phyloP scores from a whole-genome alignment of 2,329 filamentous ascomycete species.

The Cucurbitaria berberidis region DNA sequence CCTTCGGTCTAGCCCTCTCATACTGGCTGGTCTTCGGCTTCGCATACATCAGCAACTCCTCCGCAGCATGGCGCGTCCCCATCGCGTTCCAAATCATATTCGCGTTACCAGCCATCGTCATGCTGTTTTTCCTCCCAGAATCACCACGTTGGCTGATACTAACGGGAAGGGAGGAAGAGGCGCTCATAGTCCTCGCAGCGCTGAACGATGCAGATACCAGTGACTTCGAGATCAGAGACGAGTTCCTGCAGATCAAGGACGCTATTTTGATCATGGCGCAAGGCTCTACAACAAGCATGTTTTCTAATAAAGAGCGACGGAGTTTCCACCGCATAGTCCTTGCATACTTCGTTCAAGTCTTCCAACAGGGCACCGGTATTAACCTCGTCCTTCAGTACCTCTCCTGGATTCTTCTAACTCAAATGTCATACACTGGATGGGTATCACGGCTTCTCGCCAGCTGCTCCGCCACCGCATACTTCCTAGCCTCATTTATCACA shows the following conservation, averaged over 20 bases:
- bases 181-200: slow-evolving; percentile 38
- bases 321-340: slow-evolving; percentile 52
- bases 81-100: slow-evolving; percentile 65
- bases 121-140: slow-evolving; percentile 60
- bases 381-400: slow-evolving; percentile 48
- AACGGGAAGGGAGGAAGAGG: slow-evolving; percentile 59
- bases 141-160: slow-evolving; percentile 65
- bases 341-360: slow-evolving; percentile 51
- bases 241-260: slow-evolving; percentile 51
- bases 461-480: slow-evolving; percentile 48
- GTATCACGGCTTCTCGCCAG: slow-evolving; percentile 51
- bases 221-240: slow-evolving; percentile 39
- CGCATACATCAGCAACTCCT: slow-evolving; percentile 49
- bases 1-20: slow-evolving; percentile 55
- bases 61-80: slow-evolving; percentile 59
- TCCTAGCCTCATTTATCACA: slow-evolving; percentile 46
- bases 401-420: slow-evolving; percentile 58
- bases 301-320: slow-evolving; percentile 46
- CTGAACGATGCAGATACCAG: slow-evolving; percentile 37
- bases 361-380: slow-evolving; percentile 51
- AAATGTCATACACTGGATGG: slow-evolving; percentile 55
- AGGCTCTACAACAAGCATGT: slow-evolving; percentile 29
- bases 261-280: slow-evolving; percentile 40
- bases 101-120: slow-evolving; percentile 60
- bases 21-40: slow-evolving; percentile 63